These are phyloP conservation scores for Ceratocystis variospora DNA, from an alignment of 2,329 filamentous ascomycete genomes.

Conservation along the genomic window DNA sequence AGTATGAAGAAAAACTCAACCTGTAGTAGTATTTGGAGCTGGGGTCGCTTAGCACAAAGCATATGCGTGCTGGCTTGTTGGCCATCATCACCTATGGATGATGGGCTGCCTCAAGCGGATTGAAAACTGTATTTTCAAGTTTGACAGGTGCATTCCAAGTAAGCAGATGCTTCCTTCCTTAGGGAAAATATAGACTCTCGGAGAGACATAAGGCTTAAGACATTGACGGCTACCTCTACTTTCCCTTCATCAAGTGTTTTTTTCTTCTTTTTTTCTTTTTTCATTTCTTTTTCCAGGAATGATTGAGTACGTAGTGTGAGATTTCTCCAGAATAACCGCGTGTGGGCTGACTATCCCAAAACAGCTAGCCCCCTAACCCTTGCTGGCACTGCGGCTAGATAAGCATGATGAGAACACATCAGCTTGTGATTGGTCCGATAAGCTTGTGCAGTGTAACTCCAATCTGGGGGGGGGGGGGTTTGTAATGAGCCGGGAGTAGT, in stretches of 20 bases:
- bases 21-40: too few relatives aligned
- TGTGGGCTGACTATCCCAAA: not conserved
- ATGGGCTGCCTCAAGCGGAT: not conserved
- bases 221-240: too few relatives aligned
- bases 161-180: too few relatives aligned
- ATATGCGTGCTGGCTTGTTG: not conserved
- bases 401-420: not conserved
- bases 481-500: not conserved
- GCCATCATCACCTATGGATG: not conserved
- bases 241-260: too few relatives aligned
- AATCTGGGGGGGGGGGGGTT: not conserved
- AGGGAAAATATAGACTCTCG: too few relatives aligned
- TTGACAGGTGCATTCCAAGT: too few relatives aligned
- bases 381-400: slow-evolving; percentile 3
- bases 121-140: too few relatives aligned
- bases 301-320: not conserved
- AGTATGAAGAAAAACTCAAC: not conserved
- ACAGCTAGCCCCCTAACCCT: not conserved
- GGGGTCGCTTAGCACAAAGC: not conserved
- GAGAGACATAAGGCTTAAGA: too few relatives aligned
- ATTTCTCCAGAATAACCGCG: not conserved
- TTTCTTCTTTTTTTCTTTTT: not conserved
- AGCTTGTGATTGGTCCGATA: not conserved
- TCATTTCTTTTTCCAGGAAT: not conserved
- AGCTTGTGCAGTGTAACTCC: not conserved